Evolutionary conservation across 495 filamentous ascomycete genomes (phyloP), one percentile per base, ranked within the genome.

Genomic region (Aspergillus cristatus): DNA sequence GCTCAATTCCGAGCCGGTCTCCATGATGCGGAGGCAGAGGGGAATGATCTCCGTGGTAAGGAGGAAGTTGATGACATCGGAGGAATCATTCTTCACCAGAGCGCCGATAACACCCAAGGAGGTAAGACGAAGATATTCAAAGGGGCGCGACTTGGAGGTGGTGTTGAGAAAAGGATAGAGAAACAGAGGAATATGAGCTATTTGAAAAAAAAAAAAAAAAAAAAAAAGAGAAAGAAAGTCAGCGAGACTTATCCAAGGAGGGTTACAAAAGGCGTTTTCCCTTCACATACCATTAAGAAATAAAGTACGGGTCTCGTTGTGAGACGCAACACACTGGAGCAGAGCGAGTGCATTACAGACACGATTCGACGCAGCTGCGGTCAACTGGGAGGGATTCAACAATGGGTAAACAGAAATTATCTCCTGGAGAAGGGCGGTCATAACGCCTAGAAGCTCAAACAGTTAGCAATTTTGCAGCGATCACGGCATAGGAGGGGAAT

Each of bases 131-230:
- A 99, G 76, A 53, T 99, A 99, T 61, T 99, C 91, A 58, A 99
- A 99, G 2, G 91, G 91, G 24, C 91, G 79, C 5, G 88, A 95
- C 60, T 99, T 99, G 7, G 93, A 97, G 7, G 91, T 99, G 1
- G 91, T 99, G 64, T 99, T 99, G 30, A 99, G 74, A 62, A 99
- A 99, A 0, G 91, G 91, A 50, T 99, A 99, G 16, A 99, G 79
- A 58, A 95, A 99, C 12, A 99, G 78, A 11, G 91, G 91, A 34
- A 99, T 97, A 54, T 99, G 91, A n/a, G 91, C 91, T 96, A 47
- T 13, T 34, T 4, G 14, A 41, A 1, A 28, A 13, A n/a, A 34
- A 8, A 28, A 18, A 18, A 16, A 17, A 29, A n/a, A n/a, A n/a
- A n/a, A n/a, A n/a, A n/a, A n/a, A 41, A 1, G 24, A 14, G 12